Percentiles rank a stretch among this genome's conserved stretches.
Conservation (phyloP, 2,329 filamentous ascomycete species). For the Fusarium lateritium region DNA sequence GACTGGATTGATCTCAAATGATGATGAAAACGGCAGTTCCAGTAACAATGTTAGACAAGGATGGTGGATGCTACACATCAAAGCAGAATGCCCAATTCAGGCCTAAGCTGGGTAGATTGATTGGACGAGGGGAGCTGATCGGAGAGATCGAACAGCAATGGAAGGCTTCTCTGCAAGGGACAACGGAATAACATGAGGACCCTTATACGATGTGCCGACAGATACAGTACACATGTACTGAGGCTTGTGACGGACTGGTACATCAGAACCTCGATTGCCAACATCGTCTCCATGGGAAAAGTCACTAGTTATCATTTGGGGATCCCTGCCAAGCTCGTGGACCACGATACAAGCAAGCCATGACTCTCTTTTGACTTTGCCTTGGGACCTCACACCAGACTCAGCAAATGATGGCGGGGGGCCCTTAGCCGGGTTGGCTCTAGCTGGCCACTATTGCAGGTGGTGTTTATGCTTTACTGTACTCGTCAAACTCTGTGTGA, state of each 20-base stretch:
- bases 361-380: slow-evolving; percentile 37
- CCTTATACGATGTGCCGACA: slow-evolving; percentile 11
- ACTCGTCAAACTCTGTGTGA: background rate
- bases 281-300: slow-evolving; percentile 8
- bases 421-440: slow-evolving; percentile 32
- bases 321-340: slow-evolving; percentile 15
- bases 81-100: slow-evolving; percentile 21
- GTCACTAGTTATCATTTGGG: slow-evolving; percentile 12
- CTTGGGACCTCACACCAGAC: background rate
- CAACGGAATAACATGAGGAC: slow-evolving; percentile 11
- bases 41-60: background rate
- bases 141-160: slow-evolving; percentile 40
- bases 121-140: slow-evolving; percentile 9
- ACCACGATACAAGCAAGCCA: slow-evolving; percentile 17
- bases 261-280: background rate
- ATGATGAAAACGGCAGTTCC: slow-evolving; percentile 23
- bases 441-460: slow-evolving; percentile 31
- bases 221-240: background rate
- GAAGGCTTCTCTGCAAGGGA: slow-evolving; percentile 44
- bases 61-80: background rate
- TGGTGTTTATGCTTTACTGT: slow-evolving; percentile 36
- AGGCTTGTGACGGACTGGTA: background rate
- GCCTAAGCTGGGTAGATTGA: slow-evolving; percentile 18
- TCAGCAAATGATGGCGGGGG: slow-evolving; percentile 36
- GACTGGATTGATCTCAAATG: slow-evolving; percentile 1